phyloP scores from a whole-genome alignment of 352 stramenopile genomes.

The Globisporangium spiculum region DNA sequence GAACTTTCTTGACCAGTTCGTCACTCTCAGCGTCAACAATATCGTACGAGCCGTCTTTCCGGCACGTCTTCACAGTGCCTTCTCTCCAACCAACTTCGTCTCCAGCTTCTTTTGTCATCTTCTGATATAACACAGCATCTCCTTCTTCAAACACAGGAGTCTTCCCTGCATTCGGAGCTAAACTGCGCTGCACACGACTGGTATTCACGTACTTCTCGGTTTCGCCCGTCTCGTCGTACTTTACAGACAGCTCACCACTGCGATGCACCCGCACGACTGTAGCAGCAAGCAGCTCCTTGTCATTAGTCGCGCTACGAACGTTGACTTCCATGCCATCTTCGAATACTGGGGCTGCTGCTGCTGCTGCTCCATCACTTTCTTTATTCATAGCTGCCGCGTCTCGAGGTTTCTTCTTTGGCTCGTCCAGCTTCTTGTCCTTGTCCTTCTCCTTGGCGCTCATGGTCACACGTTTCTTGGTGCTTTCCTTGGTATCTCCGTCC shows the following conservation, averaged over 20 bases:
- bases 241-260: conserved; percentile 33
- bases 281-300: conserved; percentile 15
- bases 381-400: background rate
- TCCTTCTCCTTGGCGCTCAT: conserved; percentile 12
- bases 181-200: conserved; percentile 5
- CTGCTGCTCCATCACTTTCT: background rate
- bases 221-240: conserved; percentile 30
- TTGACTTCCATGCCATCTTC: conserved; percentile 11
- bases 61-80: conserved; percentile 27
- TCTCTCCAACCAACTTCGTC: conserved; percentile 26
- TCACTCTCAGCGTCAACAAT: conserved; percentile 31
- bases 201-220: conserved; percentile 35
- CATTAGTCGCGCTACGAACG: conserved; percentile 11
- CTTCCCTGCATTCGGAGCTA: background rate
- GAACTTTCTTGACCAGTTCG: conserved; percentile 31
- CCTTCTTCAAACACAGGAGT: conserved; percentile 16
- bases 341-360: background rate
- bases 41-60: conserved; percentile 31
- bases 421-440: background rate
- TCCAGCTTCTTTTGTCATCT: background rate
- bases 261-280: conserved; percentile 35
- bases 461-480: conserved; percentile 4
- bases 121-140: conserved; percentile 24
- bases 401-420: background rate
- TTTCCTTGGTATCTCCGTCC: conserved; percentile 7